phyloP scores from a whole-genome alignment of 257 asterid species.

The Penstemon davidsonii region DNA sequence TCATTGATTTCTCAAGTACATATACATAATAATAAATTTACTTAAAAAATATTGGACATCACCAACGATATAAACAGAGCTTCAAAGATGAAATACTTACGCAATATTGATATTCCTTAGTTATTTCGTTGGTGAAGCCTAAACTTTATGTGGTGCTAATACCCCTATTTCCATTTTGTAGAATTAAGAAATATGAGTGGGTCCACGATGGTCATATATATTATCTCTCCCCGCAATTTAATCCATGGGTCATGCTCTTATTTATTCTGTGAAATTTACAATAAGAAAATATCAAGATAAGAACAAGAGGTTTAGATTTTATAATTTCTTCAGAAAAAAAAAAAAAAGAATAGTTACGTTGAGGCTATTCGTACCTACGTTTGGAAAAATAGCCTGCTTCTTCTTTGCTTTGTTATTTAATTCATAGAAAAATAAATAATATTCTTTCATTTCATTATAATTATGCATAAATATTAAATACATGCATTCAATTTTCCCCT shows the following conservation, averaged over 20 bases:
- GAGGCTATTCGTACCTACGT: background rate
- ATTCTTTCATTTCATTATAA: too few relatives aligned
- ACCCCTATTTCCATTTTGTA: too few relatives aligned
- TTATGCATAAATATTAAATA: too few relatives aligned
- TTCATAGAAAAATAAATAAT: background rate
- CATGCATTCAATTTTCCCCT: too few relatives aligned
- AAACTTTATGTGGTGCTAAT: too few relatives aligned
- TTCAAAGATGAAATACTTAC: too few relatives aligned
- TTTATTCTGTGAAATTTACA: background rate
- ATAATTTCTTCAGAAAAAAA: background rate
- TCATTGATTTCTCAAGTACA: too few relatives aligned
- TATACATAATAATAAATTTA: too few relatives aligned
- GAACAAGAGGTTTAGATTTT: background rate
- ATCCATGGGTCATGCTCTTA: conserved; percentile 9
- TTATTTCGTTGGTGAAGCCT: too few relatives aligned
- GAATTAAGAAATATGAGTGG: background rate
- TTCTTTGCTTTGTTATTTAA: conserved; percentile 22
- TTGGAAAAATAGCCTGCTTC: background rate
- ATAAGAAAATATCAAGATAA: conserved; percentile 1
- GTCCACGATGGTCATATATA: background rate
- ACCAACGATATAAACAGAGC: too few relatives aligned
- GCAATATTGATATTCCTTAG: too few relatives aligned
- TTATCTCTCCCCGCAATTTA: conserved; percentile 4
- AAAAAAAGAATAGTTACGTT: conserved; percentile 12
- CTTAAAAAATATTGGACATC: too few relatives aligned